phyloP scores from a whole-genome alignment of 2,329 filamentous ascomycete genomes.

The Phoma herbarum region DNA sequence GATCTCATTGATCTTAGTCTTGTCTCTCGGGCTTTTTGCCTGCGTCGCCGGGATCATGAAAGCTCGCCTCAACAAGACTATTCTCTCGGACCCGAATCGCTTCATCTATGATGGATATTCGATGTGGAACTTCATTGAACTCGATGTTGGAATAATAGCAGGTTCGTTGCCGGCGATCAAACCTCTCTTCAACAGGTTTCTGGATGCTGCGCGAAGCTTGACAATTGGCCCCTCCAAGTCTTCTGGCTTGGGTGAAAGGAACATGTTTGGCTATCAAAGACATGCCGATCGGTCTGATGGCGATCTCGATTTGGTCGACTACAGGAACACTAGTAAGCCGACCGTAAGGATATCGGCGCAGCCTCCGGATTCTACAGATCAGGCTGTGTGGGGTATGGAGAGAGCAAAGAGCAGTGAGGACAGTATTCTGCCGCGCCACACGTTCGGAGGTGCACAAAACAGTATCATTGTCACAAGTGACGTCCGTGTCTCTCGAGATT shows the following conservation, averaged over 20 bases:
- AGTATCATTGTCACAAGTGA: not conserved
- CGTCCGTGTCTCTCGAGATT: not conserved
- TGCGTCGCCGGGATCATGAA: not conserved
- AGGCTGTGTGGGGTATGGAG: not conserved
- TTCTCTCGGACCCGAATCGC: not conserved
- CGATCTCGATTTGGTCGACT: not conserved
- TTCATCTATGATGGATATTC: not conserved
- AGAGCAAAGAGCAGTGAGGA: not conserved
- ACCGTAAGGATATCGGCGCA: not conserved
- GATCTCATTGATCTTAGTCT: not conserved
- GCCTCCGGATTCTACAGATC: not conserved
- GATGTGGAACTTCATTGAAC: not conserved
- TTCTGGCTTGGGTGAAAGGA: not conserved
- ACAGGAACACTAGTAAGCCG: not conserved
- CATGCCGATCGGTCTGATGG: not conserved
- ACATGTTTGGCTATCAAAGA: not conserved
- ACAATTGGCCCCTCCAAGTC: not conserved
- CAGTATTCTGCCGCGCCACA: not conserved
- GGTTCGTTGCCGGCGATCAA: not conserved
- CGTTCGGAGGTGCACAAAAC: not conserved
- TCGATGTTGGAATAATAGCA: not conserved
- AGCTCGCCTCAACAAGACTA: not conserved
- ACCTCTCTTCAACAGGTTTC: not conserved
- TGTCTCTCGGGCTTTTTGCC: not conserved
- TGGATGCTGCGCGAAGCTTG: not conserved